Base-by-base conservation (phyloP, 2,329 filamentous ascomycete genomes). In the Cladosporium sp. region DNA sequence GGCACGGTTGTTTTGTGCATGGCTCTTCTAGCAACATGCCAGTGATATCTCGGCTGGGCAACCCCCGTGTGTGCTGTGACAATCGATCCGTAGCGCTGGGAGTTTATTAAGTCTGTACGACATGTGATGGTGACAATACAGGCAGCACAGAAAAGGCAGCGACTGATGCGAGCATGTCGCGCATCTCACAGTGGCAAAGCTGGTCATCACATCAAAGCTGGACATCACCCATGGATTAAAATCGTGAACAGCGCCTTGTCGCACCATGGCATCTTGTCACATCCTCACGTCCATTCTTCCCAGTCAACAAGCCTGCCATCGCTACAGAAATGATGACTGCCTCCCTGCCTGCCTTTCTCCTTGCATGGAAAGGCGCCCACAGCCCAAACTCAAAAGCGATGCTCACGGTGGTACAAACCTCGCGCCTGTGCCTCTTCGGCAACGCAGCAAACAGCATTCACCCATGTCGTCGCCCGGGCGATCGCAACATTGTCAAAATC, bases 1-100 rank as follows among this genome's bases (percentile, higher is more conserved):
- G 45, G 45, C 36, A 48, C 25, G 22, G 45, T 48, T 48, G 45
- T 48, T 25, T 48, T 33, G 35, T 39, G 45, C 45, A 48, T 48
- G 29, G 45, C 45, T 27, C 22, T 27, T 27, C 22, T 40, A 48
- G 39, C 45, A 48, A 33, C 45, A 39, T 40, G 45, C 45, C 36
- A 40, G 45, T 27, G 36, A 48, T 48, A 48, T 48, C 36, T 40
- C 36, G 45, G 45, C 36, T 40, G 27, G n/a, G 36, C 45, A 48
- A 48, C 45, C 25, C 45, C 35, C n/a, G 11, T 33, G 4, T 5
- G 12, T 16, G n/a, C n/a, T 16, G 16, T 20, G 36, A 22, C 45
- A 32, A 33, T 48, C 45, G 27, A 39, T 33, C 45, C 36, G 40
- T 32, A 40, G 35, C 38, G 36, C 45, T 48, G 45, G 45, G 43